Percentiles rank a stretch among this genome's conserved stretches.
phyloP scores from a whole-genome alignment of 495 filamentous ascomycete genomes.

The Aspergillus haitiensis region DNA sequence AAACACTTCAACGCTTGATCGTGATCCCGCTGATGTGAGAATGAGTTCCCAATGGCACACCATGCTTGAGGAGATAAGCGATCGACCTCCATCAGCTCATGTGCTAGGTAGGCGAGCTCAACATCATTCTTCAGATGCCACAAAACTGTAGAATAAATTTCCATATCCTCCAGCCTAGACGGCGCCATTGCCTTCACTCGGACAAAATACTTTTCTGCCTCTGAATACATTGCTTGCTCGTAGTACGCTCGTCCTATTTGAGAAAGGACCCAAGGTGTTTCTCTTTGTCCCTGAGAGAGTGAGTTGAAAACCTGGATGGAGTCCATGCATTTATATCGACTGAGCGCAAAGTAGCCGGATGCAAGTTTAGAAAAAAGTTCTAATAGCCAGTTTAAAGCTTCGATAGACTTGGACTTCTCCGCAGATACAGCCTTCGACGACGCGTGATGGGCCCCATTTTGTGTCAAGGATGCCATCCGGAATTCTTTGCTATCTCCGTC shows the following conservation, averaged over 20 bases:
- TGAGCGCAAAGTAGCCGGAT: slow-evolving; percentile 70
- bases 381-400: slow-evolving; percentile 72
- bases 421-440: slow-evolving; percentile 27
- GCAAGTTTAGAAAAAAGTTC: slow-evolving; percentile 85
- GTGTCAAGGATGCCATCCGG: slow-evolving; percentile 23
- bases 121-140: slow-evolving; percentile 94
- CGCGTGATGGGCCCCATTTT: slow-evolving; percentile 31
- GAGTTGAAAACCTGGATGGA: slow-evolving; percentile 69
- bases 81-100: slow-evolving; percentile 80
- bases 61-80: slow-evolving; percentile 90
- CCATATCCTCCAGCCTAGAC: slow-evolving; percentile 86
- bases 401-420: slow-evolving; percentile 63
- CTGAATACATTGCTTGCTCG: slow-evolving; percentile 78
- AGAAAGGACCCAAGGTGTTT: slow-evolving; percentile 92
- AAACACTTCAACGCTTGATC: slow-evolving; percentile 94
- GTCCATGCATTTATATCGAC: slow-evolving; percentile 73
- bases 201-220: slow-evolving; percentile 82
- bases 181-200: slow-evolving; percentile 73
- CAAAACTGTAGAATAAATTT: slow-evolving; percentile 94
- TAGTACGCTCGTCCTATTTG: slow-evolving; percentile 88
- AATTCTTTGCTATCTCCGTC: slow-evolving; percentile 65
- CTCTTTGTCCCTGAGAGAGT: slow-evolving; percentile 71
- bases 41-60: slow-evolving; percentile 94
- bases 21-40: slow-evolving; percentile 91
- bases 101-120: slow-evolving; percentile 86